A percentile compares a stretch with the other conserved stretches of the same genome.
phyloP scores from a whole-genome alignment of 352 stramenopile species.

The Phytophthora crassamura region DNA sequence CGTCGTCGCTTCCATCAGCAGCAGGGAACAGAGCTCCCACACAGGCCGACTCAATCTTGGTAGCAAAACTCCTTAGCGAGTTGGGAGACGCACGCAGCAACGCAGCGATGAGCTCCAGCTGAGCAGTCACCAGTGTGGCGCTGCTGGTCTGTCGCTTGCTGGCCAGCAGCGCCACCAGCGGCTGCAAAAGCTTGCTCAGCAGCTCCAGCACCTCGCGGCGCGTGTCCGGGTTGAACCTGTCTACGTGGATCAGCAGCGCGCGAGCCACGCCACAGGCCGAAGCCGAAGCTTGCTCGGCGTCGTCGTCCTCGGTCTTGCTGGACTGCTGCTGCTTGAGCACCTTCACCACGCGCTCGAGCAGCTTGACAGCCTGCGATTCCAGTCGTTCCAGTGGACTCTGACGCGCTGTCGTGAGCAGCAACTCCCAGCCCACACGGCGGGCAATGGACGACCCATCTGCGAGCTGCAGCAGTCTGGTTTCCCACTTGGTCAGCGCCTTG shows the following conservation, averaged over 20 bases:
- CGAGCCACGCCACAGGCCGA: constrained; percentile 54
- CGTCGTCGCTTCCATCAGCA: constrained; percentile 24
- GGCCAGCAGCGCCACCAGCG: constrained; percentile 54
- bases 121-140: constrained; percentile 24
- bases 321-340: constrained; percentile 70
- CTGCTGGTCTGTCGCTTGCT: constrained; percentile 35
- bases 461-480: constrained; percentile 64
- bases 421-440: constrained; percentile 61
- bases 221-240: constrained; percentile 61
- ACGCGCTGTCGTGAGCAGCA: constrained; percentile 63
- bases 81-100: constrained; percentile 64
- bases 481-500: constrained; percentile 82
- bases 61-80: constrained; percentile 56
- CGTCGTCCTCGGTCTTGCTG: constrained; percentile 32
- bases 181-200: constrained; percentile 66
- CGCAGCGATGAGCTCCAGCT: constrained; percentile 52
- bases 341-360: constrained; percentile 74
- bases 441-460: constrained; percentile 41
- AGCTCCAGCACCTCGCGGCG: constrained; percentile 68
- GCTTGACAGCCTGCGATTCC: constrained; percentile 57
- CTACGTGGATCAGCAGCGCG: constrained; percentile 54
- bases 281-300: constrained; percentile 36
- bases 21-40: constrained; percentile 32
- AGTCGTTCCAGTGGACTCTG: constrained; percentile 68
- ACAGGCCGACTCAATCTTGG: constrained; percentile 73